Percentiles rank a stretch among this genome's conserved stretches.
Conservation (phyloP, 768 basidiomycete genomes). For the Xerocomus brunneocitrinus region DNA sequence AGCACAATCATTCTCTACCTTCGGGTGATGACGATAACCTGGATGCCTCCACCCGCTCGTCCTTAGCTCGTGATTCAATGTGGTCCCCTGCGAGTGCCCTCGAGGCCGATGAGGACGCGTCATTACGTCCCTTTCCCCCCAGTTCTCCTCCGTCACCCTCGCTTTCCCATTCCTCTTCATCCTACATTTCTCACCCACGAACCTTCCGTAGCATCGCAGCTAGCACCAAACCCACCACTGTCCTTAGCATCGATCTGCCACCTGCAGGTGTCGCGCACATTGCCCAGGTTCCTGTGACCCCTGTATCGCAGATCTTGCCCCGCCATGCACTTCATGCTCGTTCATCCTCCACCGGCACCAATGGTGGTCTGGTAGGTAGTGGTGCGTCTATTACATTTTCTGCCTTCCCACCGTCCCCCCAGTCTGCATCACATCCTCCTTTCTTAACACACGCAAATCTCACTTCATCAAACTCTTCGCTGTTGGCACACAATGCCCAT, state of each 20-base stretch:
- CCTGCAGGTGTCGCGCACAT: constrained; percentile 87
- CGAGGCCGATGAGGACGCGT: constrained; percentile 94
- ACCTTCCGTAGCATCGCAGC: constrained; percentile 81
- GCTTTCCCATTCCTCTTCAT: constrained; percentile 78
- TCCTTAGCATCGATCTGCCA: constrained; percentile 83
- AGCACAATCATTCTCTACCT: constrained; percentile 33
- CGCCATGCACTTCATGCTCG: constrained; percentile 59
- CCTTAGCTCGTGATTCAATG: constrained; percentile 64
- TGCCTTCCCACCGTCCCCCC: constrained; percentile 50
- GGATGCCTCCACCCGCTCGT: constrained; percentile 52
- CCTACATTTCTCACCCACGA: constrained; percentile 74
- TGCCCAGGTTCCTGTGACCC: constrained; percentile 73
- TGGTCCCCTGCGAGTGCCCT: constrained; percentile 74
- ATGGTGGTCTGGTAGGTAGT: constrained; percentile 39
- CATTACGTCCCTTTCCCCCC: constrained; percentile 84
- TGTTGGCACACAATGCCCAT: constrained; percentile 25
- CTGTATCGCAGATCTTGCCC: constrained; percentile 43
- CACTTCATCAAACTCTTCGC: constrained; percentile 28
- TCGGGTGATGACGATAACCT: constrained; percentile 37
- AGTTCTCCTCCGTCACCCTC: constrained; percentile 84
- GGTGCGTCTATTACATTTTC: constrained; percentile 71
- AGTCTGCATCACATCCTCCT: constrained; percentile 43
- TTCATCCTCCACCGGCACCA: constrained; percentile 53
- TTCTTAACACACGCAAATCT: constrained; percentile 25
- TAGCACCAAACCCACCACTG: constrained; percentile 91